Evolutionary conservation across 2,329 filamentous ascomycete genomes (phyloP).

Genomic region (Colletotrichum caudatum): DNA sequence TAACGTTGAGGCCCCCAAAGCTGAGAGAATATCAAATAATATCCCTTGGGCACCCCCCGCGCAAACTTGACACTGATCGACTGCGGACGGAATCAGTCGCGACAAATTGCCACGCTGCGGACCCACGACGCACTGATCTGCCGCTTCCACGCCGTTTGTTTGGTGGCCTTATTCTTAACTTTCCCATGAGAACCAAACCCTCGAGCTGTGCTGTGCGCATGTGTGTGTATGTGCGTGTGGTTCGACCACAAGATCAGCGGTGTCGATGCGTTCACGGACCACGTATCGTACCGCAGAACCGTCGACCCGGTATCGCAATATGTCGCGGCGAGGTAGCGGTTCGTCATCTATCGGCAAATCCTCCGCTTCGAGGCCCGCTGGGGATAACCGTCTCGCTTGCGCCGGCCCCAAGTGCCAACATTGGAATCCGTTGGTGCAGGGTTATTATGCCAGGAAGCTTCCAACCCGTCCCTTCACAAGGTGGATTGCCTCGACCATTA

Average conservation of each 20-base stretch:
- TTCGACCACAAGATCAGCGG: not conserved
- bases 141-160: not conserved
- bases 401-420: slow-evolving; percentile 9
- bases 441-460: not conserved
- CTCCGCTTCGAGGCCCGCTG: not conserved
- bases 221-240: not conserved
- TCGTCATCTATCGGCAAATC: slow-evolving; percentile 5
- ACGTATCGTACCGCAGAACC: not conserved
- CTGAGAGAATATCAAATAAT: slow-evolving; percentile 24
- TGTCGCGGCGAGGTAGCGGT: slow-evolving; percentile 13
- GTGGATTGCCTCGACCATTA: not conserved
- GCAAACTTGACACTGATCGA: slow-evolving; percentile 14
- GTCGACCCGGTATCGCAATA: not conserved
- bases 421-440: not conserved
- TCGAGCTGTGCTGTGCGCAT: not conserved
- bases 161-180: not conserved
- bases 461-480: not conserved
- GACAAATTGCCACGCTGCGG: slow-evolving; percentile 19
- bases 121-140: slow-evolving; percentile 11
- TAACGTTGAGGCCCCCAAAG: slow-evolving; percentile 3
- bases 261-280: slow-evolving; percentile 1
- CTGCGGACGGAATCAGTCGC: slow-evolving; percentile 11
- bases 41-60: not conserved
- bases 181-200: not conserved
- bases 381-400: not conserved